Evolutionary conservation across 768 basidiomycete species (phyloP), one percentile per base, ranked within the genome.

Genomic region (Collybia mongolica): DNA sequence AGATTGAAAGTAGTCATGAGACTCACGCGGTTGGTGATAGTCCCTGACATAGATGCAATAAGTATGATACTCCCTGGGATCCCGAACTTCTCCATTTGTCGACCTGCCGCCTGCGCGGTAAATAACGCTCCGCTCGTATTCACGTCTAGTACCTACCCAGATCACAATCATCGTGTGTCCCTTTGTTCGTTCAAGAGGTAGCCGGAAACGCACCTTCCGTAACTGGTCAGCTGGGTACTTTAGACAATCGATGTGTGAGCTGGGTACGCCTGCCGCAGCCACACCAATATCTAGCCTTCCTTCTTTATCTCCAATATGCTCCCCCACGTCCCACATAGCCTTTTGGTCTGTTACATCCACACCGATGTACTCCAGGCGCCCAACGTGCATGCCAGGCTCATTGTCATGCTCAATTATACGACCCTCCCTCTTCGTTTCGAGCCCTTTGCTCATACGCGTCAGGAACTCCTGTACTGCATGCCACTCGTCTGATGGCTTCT

Each of bases 211-310:
- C 49, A 84, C 86, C 60, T 84, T 79, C 59, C 75, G 70, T 60
- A 89, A 90, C 54, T 84, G 75, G 51, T 79, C 65, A 12, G 72
- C 84, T 1, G 84, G 77, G 60, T 88, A 88, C 41, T 81, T 78
- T 64, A 89, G 62, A 57, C 86, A 88, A 51, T 82, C 80, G 32
- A 65, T 81, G 53, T 85, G 72, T 0, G 70, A 58, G 56, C 76
- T 80, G 60, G 87, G 61, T 46, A 91, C 78, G 18, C 89, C 90
- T 38, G 90, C 89, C 15, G 89, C 88, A 2, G 88, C 89, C 49
- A 91, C 65, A 57, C 86, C 88, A 14, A 84, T 74, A 61, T 92
- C 88, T 71, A 91, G 75, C 54, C 88, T 71, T 14, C 80, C 77
- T 54, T 91, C 89, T 55, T 69, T 73, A 52, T 86, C 74, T 1